These are phyloP conservation scores for Phytopythium cucurbitacearum DNA, from an alignment of 352 stramenopile species.

Conservation along the genomic window DNA sequence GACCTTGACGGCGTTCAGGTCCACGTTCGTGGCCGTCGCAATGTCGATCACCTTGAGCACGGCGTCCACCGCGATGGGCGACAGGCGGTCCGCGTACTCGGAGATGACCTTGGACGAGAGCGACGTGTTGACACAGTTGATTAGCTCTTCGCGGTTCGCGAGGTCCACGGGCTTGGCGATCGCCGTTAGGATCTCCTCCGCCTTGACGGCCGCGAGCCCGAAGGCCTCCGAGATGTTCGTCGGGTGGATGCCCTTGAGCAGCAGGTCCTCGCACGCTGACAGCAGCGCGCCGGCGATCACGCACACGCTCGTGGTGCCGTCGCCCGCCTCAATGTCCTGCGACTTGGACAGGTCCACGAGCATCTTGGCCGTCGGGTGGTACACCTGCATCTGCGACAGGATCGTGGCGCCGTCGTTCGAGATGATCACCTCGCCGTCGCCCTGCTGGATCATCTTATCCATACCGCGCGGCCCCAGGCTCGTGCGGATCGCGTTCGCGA, in stretches of 20 bases:
- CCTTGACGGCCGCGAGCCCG: conserved; percentile 86
- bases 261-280: conserved; percentile 90
- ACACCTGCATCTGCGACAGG: conserved; percentile 97
- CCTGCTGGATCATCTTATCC: conserved; percentile 99
- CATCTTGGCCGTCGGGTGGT: conserved; percentile 99
- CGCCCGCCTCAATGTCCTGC: conserved; percentile 99
- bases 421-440: conserved; percentile 98
- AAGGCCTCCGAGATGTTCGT: conserved; percentile 98
- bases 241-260: conserved; percentile 97
- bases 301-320: conserved; percentile 97
- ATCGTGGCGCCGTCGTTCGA: conserved; percentile 99
- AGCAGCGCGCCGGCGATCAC: conserved; percentile 98
- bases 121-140: conserved; percentile 98
- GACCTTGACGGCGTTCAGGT: conserved; percentile 97
- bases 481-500: conserved; percentile 97
- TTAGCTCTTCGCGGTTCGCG: conserved; percentile 92
- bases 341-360: conserved; percentile 98
- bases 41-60: conserved; percentile 96
- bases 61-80: conserved; percentile 98
- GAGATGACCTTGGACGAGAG: conserved; percentile 97
- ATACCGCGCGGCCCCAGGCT: conserved; percentile 97
- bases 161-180: conserved; percentile 94
- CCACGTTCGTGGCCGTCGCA: conserved; percentile 92
- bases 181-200: conserved; percentile 85
- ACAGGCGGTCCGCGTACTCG: conserved; percentile 96